Evolutionary conservation across 2,329 filamentous ascomycete genomes (phyloP).

Genomic region (Apiospora rasikravindrae): DNA sequence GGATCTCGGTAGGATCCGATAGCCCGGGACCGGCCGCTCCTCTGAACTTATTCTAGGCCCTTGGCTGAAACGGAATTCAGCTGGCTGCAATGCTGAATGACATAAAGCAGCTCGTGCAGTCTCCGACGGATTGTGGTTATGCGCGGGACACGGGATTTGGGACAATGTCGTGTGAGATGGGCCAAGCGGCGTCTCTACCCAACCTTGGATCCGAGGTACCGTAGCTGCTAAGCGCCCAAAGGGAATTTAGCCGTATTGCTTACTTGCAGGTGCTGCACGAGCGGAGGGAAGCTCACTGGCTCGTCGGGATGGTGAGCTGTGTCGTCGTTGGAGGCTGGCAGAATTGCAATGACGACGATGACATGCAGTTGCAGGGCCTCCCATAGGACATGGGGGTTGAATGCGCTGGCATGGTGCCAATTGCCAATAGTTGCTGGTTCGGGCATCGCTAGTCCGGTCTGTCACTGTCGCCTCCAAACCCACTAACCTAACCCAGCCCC

Average conservation of each 20-base stretch:
- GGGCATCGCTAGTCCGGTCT: not conserved
- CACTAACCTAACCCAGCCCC: not conserved
- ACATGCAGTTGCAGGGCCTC: slow-evolving; percentile 1
- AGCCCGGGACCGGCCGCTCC: not conserved
- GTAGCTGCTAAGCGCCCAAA: not conserved
- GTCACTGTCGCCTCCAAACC: not conserved
- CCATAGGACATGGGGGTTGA: not conserved
- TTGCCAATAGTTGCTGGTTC: not conserved
- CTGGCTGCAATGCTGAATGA: not conserved
- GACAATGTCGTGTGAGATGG: not conserved
- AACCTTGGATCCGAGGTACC: not conserved
- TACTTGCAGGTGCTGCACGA: not conserved
- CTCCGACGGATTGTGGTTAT: not conserved
- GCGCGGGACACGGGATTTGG: not conserved
- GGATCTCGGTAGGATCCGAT: not conserved
- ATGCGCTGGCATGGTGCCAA: slow-evolving; percentile 1
- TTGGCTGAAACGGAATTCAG: not conserved
- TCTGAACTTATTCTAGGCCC: not conserved
- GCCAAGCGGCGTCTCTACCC: not conserved
- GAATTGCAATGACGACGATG: not conserved
- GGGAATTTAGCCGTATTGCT: not conserved
- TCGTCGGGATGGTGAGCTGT: not conserved
- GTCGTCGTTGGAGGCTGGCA: not conserved
- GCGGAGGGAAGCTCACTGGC: not conserved
- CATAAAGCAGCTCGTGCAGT: not conserved